Conservation (phyloP, 1,139 yeast genomes). For the Insectozyma bohioensis region DNA sequence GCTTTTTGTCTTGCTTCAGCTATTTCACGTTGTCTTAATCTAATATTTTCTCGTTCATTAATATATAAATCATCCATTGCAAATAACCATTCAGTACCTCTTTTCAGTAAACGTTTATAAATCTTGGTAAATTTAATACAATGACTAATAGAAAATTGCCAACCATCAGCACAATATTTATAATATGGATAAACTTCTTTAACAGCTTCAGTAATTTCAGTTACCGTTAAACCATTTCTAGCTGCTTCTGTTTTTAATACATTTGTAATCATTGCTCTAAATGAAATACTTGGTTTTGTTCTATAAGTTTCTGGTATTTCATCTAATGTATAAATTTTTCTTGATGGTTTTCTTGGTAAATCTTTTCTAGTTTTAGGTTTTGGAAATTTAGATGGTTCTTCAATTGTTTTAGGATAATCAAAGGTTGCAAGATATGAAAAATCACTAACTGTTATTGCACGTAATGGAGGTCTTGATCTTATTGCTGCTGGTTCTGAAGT, state of each 20-base stretch:
- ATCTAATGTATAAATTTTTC: slow-evolving; percentile 61
- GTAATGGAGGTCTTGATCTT: slow-evolving; percentile 18
- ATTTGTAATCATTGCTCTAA: slow-evolving; percentile 75
- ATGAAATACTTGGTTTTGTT: slow-evolving; percentile 77
- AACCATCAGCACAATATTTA: slow-evolving; percentile 91
- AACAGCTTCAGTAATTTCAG: slow-evolving; percentile 84
- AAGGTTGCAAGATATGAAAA: slow-evolving; percentile 26
- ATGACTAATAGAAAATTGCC: slow-evolving; percentile 95
- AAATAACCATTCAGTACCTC: slow-evolving; percentile 80
- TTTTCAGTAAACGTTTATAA: slow-evolving; percentile 70
- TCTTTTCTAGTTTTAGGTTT: slow-evolving; percentile 44
- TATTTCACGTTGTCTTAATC: slow-evolving; percentile 66
- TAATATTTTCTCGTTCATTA: slow-evolving; percentile 74
- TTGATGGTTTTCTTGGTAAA: slow-evolving; percentile 42
- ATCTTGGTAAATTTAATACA: slow-evolving; percentile 83
- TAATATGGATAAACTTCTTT: slow-evolving; percentile 89
- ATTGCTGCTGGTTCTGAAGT: slow-evolving; percentile 19
- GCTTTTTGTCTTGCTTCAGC: slow-evolving; percentile 59
- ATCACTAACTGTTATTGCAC: slow-evolving; percentile 28
- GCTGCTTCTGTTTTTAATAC: slow-evolving; percentile 68
- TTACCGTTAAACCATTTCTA: slow-evolving; percentile 64
- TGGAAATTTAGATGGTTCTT: slow-evolving; percentile 38
- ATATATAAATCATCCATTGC: slow-evolving; percentile 83
- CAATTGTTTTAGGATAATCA: slow-evolving; percentile 35
- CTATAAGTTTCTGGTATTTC: slow-evolving; percentile 88